Conservation (phyloP, 2,329 filamentous ascomycete species). For the Berkeleyomyces rouxiae region DNA sequence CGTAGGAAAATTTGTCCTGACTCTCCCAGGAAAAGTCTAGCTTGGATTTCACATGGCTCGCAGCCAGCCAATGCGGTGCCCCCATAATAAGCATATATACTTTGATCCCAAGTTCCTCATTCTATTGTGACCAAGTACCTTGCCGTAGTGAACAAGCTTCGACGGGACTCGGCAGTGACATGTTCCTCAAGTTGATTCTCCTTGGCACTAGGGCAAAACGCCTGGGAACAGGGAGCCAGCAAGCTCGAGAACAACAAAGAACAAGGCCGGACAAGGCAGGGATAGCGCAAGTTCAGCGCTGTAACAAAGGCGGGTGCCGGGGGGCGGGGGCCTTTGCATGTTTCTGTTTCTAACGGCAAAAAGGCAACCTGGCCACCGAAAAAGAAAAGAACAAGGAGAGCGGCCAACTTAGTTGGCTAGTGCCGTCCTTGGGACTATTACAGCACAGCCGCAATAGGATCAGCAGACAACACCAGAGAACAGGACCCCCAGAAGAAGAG, state of each 20-base stretch:
- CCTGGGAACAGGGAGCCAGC: background rate
- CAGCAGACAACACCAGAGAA: background rate
- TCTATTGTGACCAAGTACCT: background rate
- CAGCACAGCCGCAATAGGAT: slow-evolving; percentile 1
- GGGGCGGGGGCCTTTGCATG: too few species aligned
- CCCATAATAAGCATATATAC: background rate
- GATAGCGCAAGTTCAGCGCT: background rate
- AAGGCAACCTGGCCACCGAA: background rate
- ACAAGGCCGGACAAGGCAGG: background rate
- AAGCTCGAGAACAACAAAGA: background rate
- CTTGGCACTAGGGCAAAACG: background rate
- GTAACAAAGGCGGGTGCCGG: too few species aligned
- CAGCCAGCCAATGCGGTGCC: background rate
- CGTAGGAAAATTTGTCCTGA: background rate
- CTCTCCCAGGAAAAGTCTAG: background rate
- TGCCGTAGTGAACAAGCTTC: slow-evolving; percentile 1
- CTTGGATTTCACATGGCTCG: background rate
- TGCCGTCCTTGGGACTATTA: background rate
- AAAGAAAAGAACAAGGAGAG: background rate
- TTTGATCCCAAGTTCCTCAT: background rate
- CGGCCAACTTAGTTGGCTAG: background rate
- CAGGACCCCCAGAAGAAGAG: background rate
- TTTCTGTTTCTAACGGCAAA: background rate
- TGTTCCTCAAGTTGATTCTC: background rate
- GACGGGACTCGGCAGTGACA: background rate